These are phyloP conservation scores for Eleusine coracana DNA, from an alignment of 176 grass and related monocot species.

Conservation along the genomic window DNA sequence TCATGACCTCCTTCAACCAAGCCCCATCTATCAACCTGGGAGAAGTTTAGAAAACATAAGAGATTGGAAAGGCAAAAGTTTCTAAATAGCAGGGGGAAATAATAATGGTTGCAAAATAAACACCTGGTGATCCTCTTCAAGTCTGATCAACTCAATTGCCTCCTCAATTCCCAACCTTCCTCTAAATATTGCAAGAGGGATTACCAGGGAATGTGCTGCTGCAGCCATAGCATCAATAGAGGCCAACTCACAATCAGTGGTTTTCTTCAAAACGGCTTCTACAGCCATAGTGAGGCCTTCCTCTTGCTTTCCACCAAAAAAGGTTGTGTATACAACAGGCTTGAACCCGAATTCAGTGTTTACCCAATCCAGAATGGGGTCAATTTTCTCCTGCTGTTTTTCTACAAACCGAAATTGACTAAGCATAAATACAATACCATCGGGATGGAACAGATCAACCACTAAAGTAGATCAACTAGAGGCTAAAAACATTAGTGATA, in stretches of 20 bases:
- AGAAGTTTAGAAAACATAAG: slow-evolving; percentile 13
- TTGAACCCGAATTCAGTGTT: slow-evolving; percentile 82
- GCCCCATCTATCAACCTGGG: slow-evolving; percentile 89
- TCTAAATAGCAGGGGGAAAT: background rate
- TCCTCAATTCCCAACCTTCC: slow-evolving; percentile 77
- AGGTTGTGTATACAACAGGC: slow-evolving; percentile 62
- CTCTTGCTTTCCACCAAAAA: slow-evolving; percentile 87
- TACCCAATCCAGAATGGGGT: slow-evolving; percentile 86
- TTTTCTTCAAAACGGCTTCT: slow-evolving; percentile 56
- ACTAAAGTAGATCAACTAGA: background rate
- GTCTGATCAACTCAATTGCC: slow-evolving; percentile 85
- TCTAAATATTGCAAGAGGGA: slow-evolving; percentile 78
- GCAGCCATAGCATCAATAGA: slow-evolving; percentile 96
- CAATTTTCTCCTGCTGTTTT: slow-evolving; percentile 87
- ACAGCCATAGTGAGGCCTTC: slow-evolving; percentile 67
- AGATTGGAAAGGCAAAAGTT: slow-evolving; percentile 26
- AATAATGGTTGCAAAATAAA: slow-evolving; percentile 7
- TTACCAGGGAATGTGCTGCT: slow-evolving; percentile 82
- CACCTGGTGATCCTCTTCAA: slow-evolving; percentile 96
- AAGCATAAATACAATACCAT: slow-evolving; percentile 21
- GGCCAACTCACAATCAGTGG: slow-evolving; percentile 74
- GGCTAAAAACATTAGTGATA: background rate
- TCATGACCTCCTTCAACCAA: slow-evolving; percentile 98
- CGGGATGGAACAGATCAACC: background rate
- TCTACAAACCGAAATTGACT: slow-evolving; percentile 44